Percentiles rank a stretch among this genome's conserved stretches.
Evolutionary conservation across 2,329 filamentous ascomycete genomes (phyloP).

Genomic region (Fonsecaea erecta): DNA sequence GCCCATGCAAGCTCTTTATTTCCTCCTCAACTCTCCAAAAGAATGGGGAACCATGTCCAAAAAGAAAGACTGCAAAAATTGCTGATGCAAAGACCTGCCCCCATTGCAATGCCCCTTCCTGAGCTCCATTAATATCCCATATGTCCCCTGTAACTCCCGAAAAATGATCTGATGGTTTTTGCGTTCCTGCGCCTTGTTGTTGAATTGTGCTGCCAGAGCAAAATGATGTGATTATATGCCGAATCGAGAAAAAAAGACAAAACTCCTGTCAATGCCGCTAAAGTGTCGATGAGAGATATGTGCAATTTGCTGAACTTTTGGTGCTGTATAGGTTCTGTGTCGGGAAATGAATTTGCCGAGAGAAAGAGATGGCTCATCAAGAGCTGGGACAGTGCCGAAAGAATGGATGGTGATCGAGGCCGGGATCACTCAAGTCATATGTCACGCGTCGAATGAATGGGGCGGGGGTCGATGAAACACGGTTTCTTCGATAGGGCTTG

Average conservation of each 20-base stretch:
- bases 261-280: conserved; percentile 25
- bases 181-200: conserved; percentile 14
- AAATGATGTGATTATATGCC: conserved; percentile 1
- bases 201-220: conserved; percentile 15
- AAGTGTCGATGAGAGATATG: conserved; percentile 12
- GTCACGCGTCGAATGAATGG: conserved; percentile 5
- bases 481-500: conserved; percentile 3
- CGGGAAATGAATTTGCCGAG: conserved; percentile 51
- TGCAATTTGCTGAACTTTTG: conserved; percentile 27
- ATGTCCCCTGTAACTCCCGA: conserved; percentile 6
- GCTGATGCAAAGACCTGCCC: conserved; percentile 5
- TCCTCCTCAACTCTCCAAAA: conserved; percentile 8
- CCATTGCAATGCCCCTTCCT: conserved; percentile 17
- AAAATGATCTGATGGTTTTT: conserved; percentile 7
- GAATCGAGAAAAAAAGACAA: background rate
- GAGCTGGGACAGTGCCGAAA: conserved; percentile 15
- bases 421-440: conserved; percentile 18
- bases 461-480: conserved; percentile 14
- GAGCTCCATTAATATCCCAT: conserved; percentile 3
- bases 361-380: conserved; percentile 17
- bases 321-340: conserved; percentile 58
- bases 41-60: background rate
- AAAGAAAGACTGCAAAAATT: background rate
- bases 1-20: background rate
- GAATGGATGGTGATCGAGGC: conserved; percentile 20